phyloP scores from a whole-genome alignment of 805 yeast species.

The Starmerella powellii region DNA sequence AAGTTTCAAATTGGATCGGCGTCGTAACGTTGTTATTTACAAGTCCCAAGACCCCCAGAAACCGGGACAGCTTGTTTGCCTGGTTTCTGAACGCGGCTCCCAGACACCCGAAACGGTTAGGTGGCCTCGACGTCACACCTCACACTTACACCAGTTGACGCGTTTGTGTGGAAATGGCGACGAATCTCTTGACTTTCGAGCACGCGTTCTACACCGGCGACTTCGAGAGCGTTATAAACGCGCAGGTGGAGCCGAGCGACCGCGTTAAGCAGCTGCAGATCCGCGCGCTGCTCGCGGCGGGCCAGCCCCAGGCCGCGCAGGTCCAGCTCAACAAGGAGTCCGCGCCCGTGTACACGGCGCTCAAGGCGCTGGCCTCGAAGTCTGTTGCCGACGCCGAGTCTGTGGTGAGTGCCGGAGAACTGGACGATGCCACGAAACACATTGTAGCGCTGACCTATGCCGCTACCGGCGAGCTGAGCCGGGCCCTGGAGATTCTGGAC shows the following conservation, averaged over 20 bases:
- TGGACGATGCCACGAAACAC: slow-evolving; percentile 29
- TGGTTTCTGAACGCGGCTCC: too few species aligned
- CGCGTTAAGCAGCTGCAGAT: slow-evolving; percentile 28
- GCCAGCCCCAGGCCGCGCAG: slow-evolving; percentile 27
- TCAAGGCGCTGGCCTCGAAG: slow-evolving; percentile 25
- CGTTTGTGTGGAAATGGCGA: slow-evolving; percentile 9
- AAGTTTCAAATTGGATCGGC: too few species aligned
- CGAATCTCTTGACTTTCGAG: slow-evolving; percentile 29
- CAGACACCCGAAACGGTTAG: too few species aligned
- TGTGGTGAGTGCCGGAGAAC: slow-evolving; percentile 16
- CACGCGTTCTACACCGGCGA: slow-evolving; percentile 35
- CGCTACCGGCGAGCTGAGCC: slow-evolving; percentile 33
- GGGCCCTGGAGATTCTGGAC: slow-evolving; percentile 34
- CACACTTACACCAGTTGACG: background rate
- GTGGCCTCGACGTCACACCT: too few species aligned
- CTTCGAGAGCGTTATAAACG: slow-evolving; percentile 27
- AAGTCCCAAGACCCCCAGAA: too few species aligned
- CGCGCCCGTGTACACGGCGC: slow-evolving; percentile 23
- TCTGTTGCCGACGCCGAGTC: slow-evolving; percentile 21
- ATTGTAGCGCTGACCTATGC: slow-evolving; percentile 35
- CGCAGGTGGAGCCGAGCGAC: slow-evolving; percentile 22
- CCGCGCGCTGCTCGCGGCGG: slow-evolving; percentile 32
- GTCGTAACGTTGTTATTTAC: too few species aligned
- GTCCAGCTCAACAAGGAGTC: slow-evolving; percentile 20
- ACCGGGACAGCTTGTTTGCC: too few species aligned